Conservation (phyloP, 164 flowering plant genomes). For the Santalum album region DNA sequence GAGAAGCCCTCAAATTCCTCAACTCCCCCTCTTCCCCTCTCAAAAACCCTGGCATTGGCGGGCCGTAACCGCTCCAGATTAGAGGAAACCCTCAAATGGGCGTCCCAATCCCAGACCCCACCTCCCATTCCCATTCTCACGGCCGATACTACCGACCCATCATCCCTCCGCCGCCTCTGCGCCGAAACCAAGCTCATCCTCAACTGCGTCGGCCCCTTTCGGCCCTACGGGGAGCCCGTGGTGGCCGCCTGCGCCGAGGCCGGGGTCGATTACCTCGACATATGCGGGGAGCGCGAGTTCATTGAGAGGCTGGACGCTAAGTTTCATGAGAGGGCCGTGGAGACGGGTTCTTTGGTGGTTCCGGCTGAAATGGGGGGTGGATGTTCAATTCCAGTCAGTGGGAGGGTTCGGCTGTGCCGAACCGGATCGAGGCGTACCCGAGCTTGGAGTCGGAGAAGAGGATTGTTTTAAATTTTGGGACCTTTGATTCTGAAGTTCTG, state of each 20-base stretch:
- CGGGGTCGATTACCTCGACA: slow-evolving; percentile 69
- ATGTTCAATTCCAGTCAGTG: slow-evolving; percentile 67
- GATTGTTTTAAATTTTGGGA: slow-evolving; percentile 65
- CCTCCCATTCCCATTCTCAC: slow-evolving; percentile 44
- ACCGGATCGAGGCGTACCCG: slow-evolving; percentile 58
- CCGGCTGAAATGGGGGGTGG: slow-evolving; percentile 75
- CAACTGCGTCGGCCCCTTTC: slow-evolving; percentile 81
- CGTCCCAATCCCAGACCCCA: slow-evolving; percentile 45
- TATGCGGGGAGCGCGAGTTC: slow-evolving; percentile 84
- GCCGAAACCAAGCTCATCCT: slow-evolving; percentile 44
- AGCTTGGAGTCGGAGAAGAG: slow-evolving; percentile 62
- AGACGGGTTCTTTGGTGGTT: slow-evolving; percentile 49
- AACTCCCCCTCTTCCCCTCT: slow-evolving; percentile 46
- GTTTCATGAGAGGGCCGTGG: slow-evolving; percentile 47
- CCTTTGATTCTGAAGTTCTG: slow-evolving; percentile 68
- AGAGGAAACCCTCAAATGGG: slow-evolving; percentile 53
- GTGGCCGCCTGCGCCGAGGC: slow-evolving; percentile 58
- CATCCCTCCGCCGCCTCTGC: slow-evolving; percentile 45
- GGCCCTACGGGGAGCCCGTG: slow-evolving; percentile 67
- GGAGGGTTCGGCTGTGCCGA: slow-evolving; percentile 36
- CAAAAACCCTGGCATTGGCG: slow-evolving; percentile 56
- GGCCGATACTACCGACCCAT: slow-evolving; percentile 48
- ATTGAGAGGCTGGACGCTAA: slow-evolving; percentile 69
- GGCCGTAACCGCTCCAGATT: slow-evolving; percentile 46
- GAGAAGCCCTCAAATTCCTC: slow-evolving; percentile 67